Evolutionary conservation across 495 filamentous ascomycete genomes (phyloP).

Genomic region (Tuber microsphaerosporum): DNA sequence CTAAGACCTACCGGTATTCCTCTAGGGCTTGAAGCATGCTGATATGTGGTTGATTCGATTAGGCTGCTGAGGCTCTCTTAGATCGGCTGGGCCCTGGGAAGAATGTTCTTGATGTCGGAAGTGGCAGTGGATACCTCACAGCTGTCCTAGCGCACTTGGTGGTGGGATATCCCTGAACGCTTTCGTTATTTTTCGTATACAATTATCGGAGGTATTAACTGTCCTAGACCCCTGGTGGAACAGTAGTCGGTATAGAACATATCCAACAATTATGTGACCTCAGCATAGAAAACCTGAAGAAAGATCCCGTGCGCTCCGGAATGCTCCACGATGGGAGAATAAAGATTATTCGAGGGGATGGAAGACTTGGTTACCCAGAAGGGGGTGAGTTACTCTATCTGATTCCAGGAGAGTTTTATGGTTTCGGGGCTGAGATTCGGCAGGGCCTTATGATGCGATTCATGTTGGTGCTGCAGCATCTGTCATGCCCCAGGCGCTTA

Average conservation of each 20-base stretch:
- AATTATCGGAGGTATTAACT: neutral
- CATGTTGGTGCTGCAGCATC: conserved; percentile 87
- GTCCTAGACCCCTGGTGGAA: conserved; percentile 44
- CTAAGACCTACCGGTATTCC: neutral
- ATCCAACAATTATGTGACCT: conserved; percentile 70
- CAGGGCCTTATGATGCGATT: conserved; percentile 67
- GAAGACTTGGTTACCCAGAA: conserved; percentile 63
- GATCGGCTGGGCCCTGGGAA: conserved; percentile 29
- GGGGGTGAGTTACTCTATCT: conserved; percentile 31
- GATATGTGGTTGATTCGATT: conserved; percentile 1
- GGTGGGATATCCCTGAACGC: conserved; percentile 42
- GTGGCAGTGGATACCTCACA: conserved; percentile 84
- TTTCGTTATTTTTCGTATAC: neutral
- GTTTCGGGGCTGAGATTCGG: conserved; percentile 22
- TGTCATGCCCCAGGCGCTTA: conserved; percentile 61
- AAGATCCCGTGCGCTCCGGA: conserved; percentile 57
- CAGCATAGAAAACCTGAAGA: conserved; percentile 64
- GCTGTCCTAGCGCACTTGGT: conserved; percentile 80
- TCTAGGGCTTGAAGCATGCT: neutral
- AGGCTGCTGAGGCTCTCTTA: conserved; percentile 36
- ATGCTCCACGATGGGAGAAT: conserved; percentile 58
- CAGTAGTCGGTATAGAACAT: conserved; percentile 80
- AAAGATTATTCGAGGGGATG: conserved; percentile 72
- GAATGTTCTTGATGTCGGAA: conserved; percentile 76
- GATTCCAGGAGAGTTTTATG: conserved; percentile 6